Evolutionary conservation across 306 rosid species (phyloP).

Genomic region (Mimosa bimucronata): DNA sequence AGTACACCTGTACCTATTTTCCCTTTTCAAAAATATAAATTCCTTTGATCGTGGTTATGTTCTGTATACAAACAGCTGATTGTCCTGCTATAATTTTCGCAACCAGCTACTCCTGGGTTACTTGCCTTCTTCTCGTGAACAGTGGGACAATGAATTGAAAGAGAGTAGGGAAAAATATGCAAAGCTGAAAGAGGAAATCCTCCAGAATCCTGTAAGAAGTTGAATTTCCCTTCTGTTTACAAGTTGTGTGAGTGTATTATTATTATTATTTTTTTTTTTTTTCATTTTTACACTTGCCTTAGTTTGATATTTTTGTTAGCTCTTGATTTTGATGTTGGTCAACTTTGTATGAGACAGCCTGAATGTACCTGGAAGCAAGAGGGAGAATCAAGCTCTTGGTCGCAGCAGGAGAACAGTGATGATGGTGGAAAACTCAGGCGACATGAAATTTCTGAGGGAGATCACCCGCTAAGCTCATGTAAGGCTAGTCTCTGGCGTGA

Average conservation of each 20-base stretch:
- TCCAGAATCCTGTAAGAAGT: constrained; percentile 71
- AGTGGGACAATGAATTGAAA: constrained; percentile 62
- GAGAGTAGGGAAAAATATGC: constrained; percentile 67
- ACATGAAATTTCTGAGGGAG: constrained; percentile 67
- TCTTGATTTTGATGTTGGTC: constrained; percentile 43
- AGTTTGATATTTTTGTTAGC: constrained; percentile 22
- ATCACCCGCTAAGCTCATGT: constrained; percentile 79
- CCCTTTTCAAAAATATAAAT: constrained; percentile 23
- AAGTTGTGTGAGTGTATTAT: constrained; percentile 19
- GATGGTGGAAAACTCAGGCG: constrained; percentile 63
- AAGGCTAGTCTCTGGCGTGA: constrained; percentile 70
- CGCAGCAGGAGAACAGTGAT: constrained; percentile 45
- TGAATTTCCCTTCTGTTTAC: constrained; percentile 23
- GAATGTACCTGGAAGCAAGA: constrained; percentile 53
- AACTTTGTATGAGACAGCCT: constrained; percentile 66
- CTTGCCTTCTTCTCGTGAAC: constrained; percentile 66
- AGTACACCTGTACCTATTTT: constrained; percentile 5
- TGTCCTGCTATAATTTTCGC: constrained; percentile 44
- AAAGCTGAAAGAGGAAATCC: constrained; percentile 72
- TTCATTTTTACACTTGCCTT: neutral
- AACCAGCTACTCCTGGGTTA: constrained; percentile 80
- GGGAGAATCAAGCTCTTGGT: constrained; percentile 40
- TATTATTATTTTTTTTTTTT: no score
- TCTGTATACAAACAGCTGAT: constrained; percentile 43
- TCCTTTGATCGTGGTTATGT: constrained; percentile 26